Conservation (phyloP, 208 protist species). For the Leishmania major region DNA sequence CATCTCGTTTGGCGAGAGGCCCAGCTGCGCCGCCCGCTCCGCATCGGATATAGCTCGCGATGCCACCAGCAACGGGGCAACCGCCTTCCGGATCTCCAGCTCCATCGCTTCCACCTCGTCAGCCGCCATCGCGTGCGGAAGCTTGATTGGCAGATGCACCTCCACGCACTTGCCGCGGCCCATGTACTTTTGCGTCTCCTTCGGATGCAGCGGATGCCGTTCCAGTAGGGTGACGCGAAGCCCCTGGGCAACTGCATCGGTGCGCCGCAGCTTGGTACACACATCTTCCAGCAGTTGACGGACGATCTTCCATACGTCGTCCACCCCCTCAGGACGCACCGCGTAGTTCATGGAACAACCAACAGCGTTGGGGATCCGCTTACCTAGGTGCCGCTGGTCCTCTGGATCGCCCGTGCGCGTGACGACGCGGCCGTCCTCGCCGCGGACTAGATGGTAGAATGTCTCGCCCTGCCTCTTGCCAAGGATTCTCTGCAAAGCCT, state of each 20-base stretch:
- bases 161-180: conserved; percentile 84
- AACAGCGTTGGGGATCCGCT: conserved; percentile 55
- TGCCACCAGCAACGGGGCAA: conserved; percentile 59
- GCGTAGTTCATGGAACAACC: conserved; percentile 92
- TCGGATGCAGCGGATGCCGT: conserved; percentile 78
- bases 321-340: conserved; percentile 55
- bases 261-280: conserved; percentile 70
- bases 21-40: conserved; percentile 50
- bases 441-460: conserved; percentile 74
- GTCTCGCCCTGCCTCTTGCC: conserved; percentile 71
- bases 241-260: conserved; percentile 30
- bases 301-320: conserved; percentile 74
- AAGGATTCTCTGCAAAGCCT: conserved; percentile 54
- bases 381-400: conserved; percentile 61
- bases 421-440: conserved; percentile 74
- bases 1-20: conserved; percentile 27
- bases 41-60: conserved; percentile 49
- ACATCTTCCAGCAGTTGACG: conserved; percentile 73
- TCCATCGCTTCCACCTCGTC: conserved; percentile 53
- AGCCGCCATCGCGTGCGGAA: conserved; percentile 47
- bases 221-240: conserved; percentile 81
- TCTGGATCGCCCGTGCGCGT: conserved; percentile 77
- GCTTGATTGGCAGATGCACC: conserved; percentile 65
- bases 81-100: conserved; percentile 26
- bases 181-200: conserved; percentile 85